phyloP scores from a whole-genome alignment of 192 early-diverging fungal genomes.

The Coemansia sp. region DNA sequence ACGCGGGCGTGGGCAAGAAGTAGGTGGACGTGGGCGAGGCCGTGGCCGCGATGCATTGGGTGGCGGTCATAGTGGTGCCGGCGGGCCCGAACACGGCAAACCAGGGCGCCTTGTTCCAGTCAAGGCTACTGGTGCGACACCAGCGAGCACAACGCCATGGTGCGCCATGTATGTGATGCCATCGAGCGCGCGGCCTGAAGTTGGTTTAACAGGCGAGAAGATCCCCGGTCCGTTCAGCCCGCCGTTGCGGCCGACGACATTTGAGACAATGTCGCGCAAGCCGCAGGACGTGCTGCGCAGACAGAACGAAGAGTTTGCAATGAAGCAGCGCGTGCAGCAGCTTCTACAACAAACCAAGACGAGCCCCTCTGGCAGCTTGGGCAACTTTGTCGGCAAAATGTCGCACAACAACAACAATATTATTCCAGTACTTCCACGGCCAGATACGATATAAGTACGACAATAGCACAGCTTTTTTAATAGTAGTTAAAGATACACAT shows the following conservation, averaged over 20 bases:
- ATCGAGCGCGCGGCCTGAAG: constrained; percentile 31
- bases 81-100: background rate
- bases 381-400: constrained; percentile 44
- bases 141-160: constrained; percentile 30
- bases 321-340: constrained; percentile 41
- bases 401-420: constrained; percentile 47
- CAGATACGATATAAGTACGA: constrained; percentile 11
- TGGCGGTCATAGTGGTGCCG: background rate
- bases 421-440: constrained; percentile 46
- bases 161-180: constrained; percentile 35
- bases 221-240: constrained; percentile 50
- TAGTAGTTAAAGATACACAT: background rate
- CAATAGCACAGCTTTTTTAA: background rate
- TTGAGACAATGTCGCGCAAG: constrained; percentile 9
- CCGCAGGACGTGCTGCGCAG: constrained; percentile 44
- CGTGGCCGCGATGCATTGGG: no score
- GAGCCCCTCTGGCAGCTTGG: constrained; percentile 37
- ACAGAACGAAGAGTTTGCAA: constrained; percentile 35
- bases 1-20: no score
- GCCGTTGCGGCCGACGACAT: constrained; percentile 25
- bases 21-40: no score
- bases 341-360: constrained; percentile 46
- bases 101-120: constrained; percentile 17
- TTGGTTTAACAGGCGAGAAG: constrained; percentile 39
- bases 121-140: constrained; percentile 19